Base-by-base conservation (phyloP, 2,329 filamentous ascomycete genomes). In the Plenodomus lindquistii region DNA sequence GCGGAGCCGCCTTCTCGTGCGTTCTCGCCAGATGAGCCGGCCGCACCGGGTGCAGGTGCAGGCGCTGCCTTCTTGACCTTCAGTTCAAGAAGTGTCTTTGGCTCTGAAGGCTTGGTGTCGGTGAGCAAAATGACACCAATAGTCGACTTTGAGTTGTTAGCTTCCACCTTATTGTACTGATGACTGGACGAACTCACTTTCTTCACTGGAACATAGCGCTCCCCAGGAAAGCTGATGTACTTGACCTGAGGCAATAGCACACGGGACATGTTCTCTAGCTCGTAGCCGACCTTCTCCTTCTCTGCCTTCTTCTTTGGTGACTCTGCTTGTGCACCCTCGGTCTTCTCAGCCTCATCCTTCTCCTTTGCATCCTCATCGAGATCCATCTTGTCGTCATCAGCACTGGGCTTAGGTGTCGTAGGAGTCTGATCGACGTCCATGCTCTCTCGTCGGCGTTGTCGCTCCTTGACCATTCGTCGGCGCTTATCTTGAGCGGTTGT, bases 401-500 rank as follows among this genome's bases (percentile, higher is more conserved):
- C 77, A 16, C 78, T 75, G 1, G 82, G 77, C 74, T 88, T 91
- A 17, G 88, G 85, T 3, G 88, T 89, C 1, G 87, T 85, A 2
- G 89, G 88, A 0, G 87, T 85, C 41, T 86, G 82, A 66, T 97
- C 93, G 41, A 97, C 82, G 57, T 97, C 93, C 92, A 99, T 97
- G 76, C 91, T 96, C 75, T 97, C 93, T 11, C 88, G 83, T 52
- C 90, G 84, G 66, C 91, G 88, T 54, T 94, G 89, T 56, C 89
- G 88, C 77, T 97, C 94, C 75, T 97, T 96, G 75, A 91, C 91
- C 73, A 95, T 88, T 2, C 93, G 93, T 63, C 94, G 85, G 63
- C 95, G 89, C 79, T 96, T 97, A 55, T 95, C 94, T 74, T 97
- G 94, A 1, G 93, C 93, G 2, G 94, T 99, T 3, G 95, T 99